Percentiles rank a stretch among this genome's conserved stretches.
Evolutionary conservation across 225 moss, liverwort and hornwort species (phyloP).

Genomic region (Polytrichum commune): DNA sequence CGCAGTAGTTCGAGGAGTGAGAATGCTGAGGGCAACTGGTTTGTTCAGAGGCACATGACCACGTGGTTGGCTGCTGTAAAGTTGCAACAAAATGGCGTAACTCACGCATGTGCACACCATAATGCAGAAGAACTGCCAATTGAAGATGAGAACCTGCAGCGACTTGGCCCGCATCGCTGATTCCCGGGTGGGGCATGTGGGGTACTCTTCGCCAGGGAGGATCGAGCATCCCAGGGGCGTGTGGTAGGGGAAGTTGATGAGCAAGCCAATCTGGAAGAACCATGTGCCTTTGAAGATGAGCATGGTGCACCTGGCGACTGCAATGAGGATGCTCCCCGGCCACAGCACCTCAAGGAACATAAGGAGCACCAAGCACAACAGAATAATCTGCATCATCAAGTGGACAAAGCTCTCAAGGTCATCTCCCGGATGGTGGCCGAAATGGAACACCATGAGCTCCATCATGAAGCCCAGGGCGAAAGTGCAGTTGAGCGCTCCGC

Average conservation of each 20-base stretch:
- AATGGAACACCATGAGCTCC: constrained; percentile 87
- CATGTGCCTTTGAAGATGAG: constrained; percentile 78
- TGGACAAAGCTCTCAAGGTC: constrained; percentile 77
- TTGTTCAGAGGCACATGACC: background rate
- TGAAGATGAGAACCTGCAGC: constrained; percentile 68
- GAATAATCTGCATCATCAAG: constrained; percentile 79
- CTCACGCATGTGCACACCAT: constrained; percentile 33
- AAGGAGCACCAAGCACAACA: constrained; percentile 42
- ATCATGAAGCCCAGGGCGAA: constrained; percentile 74
- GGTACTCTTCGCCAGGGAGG: constrained; percentile 44
- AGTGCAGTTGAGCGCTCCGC: constrained; percentile 63
- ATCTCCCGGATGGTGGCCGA: constrained; percentile 76
- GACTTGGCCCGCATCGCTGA: constrained; percentile 65
- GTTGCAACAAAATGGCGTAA: constrained; percentile 29
- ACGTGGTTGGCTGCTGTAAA: background rate
- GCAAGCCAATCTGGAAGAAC: constrained; percentile 79
- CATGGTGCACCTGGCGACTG: constrained; percentile 60
- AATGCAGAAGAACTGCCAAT: constrained; percentile 47
- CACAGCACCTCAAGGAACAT: constrained; percentile 74
- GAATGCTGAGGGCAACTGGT: constrained; percentile 7
- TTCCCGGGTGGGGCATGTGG: constrained; percentile 34
- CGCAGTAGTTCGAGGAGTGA: constrained; percentile 12
- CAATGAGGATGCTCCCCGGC: constrained; percentile 49
- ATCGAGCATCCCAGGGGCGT: constrained; percentile 62
- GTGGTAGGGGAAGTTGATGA: constrained; percentile 46